A percentile compares a stretch with the other conserved stretches of the same genome.
Conservation (phyloP, 345 rosid species). For the Abelmoschus esculentus region DNA sequence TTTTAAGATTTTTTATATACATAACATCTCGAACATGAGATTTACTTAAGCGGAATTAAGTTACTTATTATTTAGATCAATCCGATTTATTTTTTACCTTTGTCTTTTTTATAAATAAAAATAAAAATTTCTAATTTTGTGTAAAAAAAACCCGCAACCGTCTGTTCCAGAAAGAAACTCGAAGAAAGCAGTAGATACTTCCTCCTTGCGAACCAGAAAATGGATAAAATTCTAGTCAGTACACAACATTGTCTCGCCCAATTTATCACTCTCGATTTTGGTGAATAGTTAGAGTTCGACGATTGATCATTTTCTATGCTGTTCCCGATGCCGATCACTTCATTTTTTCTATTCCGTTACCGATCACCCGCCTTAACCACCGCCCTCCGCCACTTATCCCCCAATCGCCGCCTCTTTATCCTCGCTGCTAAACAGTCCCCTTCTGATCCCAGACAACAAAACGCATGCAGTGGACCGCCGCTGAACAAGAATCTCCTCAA, state of each 20-base stretch:
- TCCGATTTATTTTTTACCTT: too few relatives aligned
- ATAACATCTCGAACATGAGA: too few relatives aligned
- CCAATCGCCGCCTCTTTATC: conserved; percentile 22
- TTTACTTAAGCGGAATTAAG: too few relatives aligned
- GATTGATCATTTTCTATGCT: not conserved
- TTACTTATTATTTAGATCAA: too few relatives aligned
- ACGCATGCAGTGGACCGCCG: conserved; percentile 36
- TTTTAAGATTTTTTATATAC: too few relatives aligned
- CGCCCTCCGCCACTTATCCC: conserved; percentile 32
- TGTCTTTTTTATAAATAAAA: too few relatives aligned
- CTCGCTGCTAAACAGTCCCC: conserved; percentile 35
- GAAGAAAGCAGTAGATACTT: not conserved
- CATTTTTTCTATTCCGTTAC: conserved; percentile 40
- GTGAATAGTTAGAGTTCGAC: not conserved
- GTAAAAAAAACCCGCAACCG: not conserved
- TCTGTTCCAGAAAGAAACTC: not conserved
- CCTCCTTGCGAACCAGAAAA: not conserved
- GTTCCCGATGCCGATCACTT: conserved; percentile 36
- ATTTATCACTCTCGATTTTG: not conserved
- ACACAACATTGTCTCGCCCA: not conserved
- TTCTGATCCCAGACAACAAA: conserved; percentile 19
- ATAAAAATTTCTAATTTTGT: too few relatives aligned
- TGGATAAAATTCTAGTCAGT: not conserved
- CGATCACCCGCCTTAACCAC: conserved; percentile 21
- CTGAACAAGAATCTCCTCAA: conserved; percentile 57